Percentiles rank a stretch among this genome's conserved stretches.
These are phyloP conservation scores for Fragaria vesca DNA, from an alignment of 306 rosid species.

Conservation along the genomic window DNA sequence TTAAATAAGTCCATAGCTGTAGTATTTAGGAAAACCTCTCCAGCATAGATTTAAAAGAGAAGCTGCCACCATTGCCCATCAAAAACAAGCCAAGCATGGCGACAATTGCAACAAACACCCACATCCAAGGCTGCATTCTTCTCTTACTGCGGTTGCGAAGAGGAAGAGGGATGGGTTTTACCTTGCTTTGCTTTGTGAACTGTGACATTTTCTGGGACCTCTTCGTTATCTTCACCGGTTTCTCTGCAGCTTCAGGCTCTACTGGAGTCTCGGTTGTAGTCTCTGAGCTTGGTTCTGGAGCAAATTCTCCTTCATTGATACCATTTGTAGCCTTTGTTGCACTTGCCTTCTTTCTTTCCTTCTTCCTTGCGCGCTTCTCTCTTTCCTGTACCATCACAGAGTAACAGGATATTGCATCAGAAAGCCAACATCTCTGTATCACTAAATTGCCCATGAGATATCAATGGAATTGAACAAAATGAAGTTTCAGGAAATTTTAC, in stretches of 20 bases:
- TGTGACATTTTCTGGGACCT: slow-evolving; percentile 50
- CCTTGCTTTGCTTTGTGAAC: slow-evolving; percentile 51
- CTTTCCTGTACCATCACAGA: slow-evolving; percentile 47
- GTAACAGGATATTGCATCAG: background rate
- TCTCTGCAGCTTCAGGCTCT: slow-evolving; percentile 46
- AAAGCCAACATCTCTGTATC: background rate
- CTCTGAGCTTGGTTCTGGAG: slow-evolving; percentile 40
- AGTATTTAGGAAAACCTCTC: slow-evolving; percentile 46
- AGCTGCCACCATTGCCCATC: slow-evolving; percentile 44
- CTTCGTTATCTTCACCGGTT: slow-evolving; percentile 37
- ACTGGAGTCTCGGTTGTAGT: slow-evolving; percentile 24
- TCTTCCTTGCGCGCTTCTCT: slow-evolving; percentile 70
- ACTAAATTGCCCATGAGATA: background rate
- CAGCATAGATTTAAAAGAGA: slow-evolving; percentile 35
- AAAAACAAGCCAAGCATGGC: slow-evolving; percentile 43
- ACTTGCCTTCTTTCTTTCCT: slow-evolving; percentile 61
- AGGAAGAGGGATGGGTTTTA: slow-evolving; percentile 59
- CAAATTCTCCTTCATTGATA: slow-evolving; percentile 40
- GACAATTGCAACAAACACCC: slow-evolving; percentile 41
- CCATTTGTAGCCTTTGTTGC: slow-evolving; percentile 31
- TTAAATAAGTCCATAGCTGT: slow-evolving; percentile 19
- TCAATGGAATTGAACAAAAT: background rate
- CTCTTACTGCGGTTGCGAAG: slow-evolving; percentile 73
- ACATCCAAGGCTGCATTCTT: slow-evolving; percentile 81
- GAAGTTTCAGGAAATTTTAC: slow-evolving; percentile 32